Conservation (phyloP, 148 eudicot genomes). For the Chenopodium quinoa region DNA sequence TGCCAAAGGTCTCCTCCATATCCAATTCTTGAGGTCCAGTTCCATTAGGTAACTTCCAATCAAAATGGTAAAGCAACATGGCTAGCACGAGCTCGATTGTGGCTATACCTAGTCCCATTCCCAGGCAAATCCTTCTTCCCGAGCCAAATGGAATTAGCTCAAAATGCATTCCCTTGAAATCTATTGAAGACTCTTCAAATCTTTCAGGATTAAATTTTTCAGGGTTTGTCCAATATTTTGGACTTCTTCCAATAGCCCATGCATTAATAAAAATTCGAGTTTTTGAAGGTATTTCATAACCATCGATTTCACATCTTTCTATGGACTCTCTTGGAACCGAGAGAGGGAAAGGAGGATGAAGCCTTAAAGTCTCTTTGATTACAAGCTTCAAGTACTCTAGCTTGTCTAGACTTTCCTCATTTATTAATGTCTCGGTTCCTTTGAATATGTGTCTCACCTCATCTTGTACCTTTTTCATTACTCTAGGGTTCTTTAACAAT, state of each 20-base stretch:
- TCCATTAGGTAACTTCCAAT: constrained; percentile 31
- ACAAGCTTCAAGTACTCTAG: constrained; percentile 27
- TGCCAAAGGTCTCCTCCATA: constrained; percentile 28
- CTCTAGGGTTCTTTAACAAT: constrained; percentile 32
- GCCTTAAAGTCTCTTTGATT: constrained; percentile 32
- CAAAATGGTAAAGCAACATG: constrained; percentile 29
- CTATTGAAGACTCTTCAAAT: constrained; percentile 22
- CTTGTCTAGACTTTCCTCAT: constrained; percentile 13
- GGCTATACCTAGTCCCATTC: constrained; percentile 26
- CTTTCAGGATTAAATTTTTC: constrained; percentile 36
- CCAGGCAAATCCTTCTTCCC: constrained; percentile 37
- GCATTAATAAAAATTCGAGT: constrained; percentile 4
- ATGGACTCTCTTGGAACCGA: constrained; percentile 28
- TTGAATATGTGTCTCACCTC: constrained; percentile 27
- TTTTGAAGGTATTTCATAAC: constrained; percentile 14
- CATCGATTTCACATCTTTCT: constrained; percentile 9
- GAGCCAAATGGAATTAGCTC: constrained; percentile 37
- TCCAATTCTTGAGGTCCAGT: constrained; percentile 16
- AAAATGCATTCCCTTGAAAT: constrained; percentile 29
- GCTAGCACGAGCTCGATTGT: constrained; percentile 30
- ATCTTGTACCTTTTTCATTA: constrained; percentile 32
- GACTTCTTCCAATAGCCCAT: constrained; percentile 30
- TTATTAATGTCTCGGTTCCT: not conserved
- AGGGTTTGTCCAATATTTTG: constrained; percentile 29
- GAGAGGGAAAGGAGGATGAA: constrained; percentile 35